Evolutionary conservation across 345 rosid genomes (phyloP), one percentile per base, ranked within the genome.

Genomic region (Psidium guajava): DNA sequence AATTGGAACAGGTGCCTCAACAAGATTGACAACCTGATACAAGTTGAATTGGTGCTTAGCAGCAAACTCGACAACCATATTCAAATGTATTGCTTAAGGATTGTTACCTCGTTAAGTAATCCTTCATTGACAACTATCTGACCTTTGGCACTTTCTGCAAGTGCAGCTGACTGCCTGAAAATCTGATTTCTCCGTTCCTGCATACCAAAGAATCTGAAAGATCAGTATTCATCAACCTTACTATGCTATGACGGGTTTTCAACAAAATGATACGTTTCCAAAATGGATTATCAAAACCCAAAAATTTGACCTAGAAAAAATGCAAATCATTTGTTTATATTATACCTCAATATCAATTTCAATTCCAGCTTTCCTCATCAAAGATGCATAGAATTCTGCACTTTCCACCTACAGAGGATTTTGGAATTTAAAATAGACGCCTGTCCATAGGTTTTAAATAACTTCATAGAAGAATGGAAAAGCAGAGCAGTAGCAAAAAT

Each of bases 1-100:
- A 82, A 97, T 82, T 13, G 98, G 96, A 88, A 94, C 91, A 61
- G 98, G 99, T 82, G 96, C 97, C 90, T 97, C 99, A 50, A 97
- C 96, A 87, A 97, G 99, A 94, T 97, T 95, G 85, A 92, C 94
- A 89, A 95, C 99, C 99, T 97, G 64, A 82, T 52, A 84, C 11
- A 53, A 59, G 54, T 11, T 24, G 32, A 40, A 83, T n/a, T 56
- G 40, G 14, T 20, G 42, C 25, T 85, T 27, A 80, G 54, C 54
- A 56, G 36, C 44, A 42, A 24, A 54, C 20, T 22, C 9, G 13
- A 52, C 85, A 40, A 87, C 84, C 75, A 88, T 85, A 89, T 64
- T 42, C 88, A 81, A 85, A 55, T 25, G 83, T 57, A 82, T 64
- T 28, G 80, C 53, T 51, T 47, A 50, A 5, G 24, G 14, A 53